Evolutionary conservation across 2,329 filamentous ascomycete genomes (phyloP), one percentile per base, ranked within the genome.

Genomic region (Colletotrichum theobromicola): DNA sequence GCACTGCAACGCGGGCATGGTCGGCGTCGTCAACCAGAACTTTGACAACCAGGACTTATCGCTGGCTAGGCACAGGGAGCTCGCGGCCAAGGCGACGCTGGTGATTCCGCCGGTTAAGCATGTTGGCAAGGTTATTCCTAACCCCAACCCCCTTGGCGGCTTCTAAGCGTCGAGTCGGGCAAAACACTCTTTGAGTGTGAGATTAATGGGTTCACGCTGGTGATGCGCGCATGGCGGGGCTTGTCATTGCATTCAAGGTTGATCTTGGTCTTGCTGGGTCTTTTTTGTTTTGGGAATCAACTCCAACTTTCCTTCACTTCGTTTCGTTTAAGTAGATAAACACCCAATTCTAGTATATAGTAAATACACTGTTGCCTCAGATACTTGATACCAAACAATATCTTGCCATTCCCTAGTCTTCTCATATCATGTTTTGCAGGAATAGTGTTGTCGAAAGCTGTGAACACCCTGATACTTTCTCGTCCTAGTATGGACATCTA

Each of bases 1-100:
- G 75, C 88, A 89, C 79, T 90, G 88, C 84, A 83, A 87, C 76
- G 83, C 79, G 13, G 87, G 87, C 74, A 89, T 89, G 88, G 83
- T 84, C 4, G 87, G 85, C 16, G 84, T 87, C 53, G 85, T 89
- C 81, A 89, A 89, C 81, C 86, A 87, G 80, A 82, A 84, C 79
- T 85, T 86, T n/a, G 76, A 83, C 76, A 76, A 81, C 30, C 78
- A 80, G 74, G 82, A 83, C 62, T 79, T 82, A 75, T 87, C 82
- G 60, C 82, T 88, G 21, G 75, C 79, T 16, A 80, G 79, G 28
- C 83, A 87, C 79, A 82, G 80, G 77, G 79, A 80, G 18, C 77
- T 83, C 2, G 85, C 86, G 10, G 83, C 82, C 18, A 60, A 70
- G 16, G 83, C 82, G 15, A 77, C 32, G 70, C 7, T 70, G 76